phyloP scores from a whole-genome alignment of 495 filamentous ascomycete genomes.

The Hypoxylon fragiforme region DNA sequence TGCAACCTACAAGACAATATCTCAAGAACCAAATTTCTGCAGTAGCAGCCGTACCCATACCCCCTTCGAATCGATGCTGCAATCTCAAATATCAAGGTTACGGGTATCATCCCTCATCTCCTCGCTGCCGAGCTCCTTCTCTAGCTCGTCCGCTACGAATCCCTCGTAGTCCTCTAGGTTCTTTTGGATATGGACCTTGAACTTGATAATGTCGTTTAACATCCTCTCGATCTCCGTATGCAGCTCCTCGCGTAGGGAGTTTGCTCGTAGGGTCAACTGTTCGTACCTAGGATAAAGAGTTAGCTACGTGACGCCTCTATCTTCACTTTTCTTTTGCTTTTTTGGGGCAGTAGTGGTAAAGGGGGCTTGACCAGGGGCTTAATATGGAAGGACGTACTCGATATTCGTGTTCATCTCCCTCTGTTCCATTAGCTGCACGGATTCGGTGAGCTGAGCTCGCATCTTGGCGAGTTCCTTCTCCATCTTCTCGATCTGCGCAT shows the following conservation, averaged over 20 bases:
- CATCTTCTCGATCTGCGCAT: constrained; percentile 96
- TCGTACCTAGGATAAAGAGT: constrained; percentile 84
- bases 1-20: constrained; percentile 6
- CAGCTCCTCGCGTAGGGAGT: constrained; percentile 84
- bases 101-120: constrained; percentile 49
- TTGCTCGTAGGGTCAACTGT: constrained; percentile 80
- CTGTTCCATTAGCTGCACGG: constrained; percentile 90
- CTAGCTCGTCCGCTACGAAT: constrained; percentile 87
- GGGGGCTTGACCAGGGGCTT: not conserved
- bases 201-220: constrained; percentile 95
- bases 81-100: constrained; percentile 33
- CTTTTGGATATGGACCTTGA: constrained; percentile 96
- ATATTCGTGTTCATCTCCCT: constrained; percentile 95
- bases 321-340: too few relatives aligned
- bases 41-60: not conserved
- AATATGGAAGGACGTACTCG: constrained; percentile 66
- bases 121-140: constrained; percentile 70
- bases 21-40: not conserved
- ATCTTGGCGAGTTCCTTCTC: constrained; percentile 96
- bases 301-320: too few relatives aligned
- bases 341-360: not conserved
- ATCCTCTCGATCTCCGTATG: constrained; percentile 96
- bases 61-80: not conserved
- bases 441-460: constrained; percentile 81
- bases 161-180: constrained; percentile 88